Evolutionary conservation across 139 green algal genomes (phyloP), one percentile per base, ranked within the genome.

Genomic region (Tetradesmus lagerheimii): DNA sequence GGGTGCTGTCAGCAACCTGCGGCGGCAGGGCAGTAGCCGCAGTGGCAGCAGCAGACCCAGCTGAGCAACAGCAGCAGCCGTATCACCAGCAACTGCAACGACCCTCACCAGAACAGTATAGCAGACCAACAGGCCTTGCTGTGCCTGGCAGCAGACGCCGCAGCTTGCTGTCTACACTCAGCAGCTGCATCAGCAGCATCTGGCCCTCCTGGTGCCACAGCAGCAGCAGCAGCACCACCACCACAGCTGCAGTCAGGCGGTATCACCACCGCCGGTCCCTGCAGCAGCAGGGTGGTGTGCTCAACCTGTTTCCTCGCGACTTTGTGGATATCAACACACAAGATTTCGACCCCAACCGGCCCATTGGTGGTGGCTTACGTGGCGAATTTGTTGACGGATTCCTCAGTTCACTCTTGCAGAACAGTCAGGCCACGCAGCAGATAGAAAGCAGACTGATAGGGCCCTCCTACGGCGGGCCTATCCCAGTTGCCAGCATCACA

Each of bases 401-500:
- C 9, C 16, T 87, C 29, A 67, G 66, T 37, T 62, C 34, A 1
- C 34, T 78, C 16, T 31, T 87, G 57, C 57, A 71, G 23, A 39
- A 87, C 57, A 71, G 38, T 23, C 82, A 78, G 57, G 76, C 23
- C 2, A 47, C 35, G 3, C 37, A 53, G 37, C 20, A 45, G 76
- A 53, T 87, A 14, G 57, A 12, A 20, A 87, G 57, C 35, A 38
- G 23, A 23, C n/a, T 87, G 20, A 27, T 87, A 20, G 82, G 82
- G 3, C 82, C 82, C 4, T 87, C 82, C 18, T 87, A 87, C 25
- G 83, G 83, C 6, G 83, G 83, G 11, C 83, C 83, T 4, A 43
- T 88, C 11, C 64, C 62, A 20, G 39, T 41, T 3, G 41, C 83
- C 37, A 43, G 27, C 38, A 35, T 88, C 37, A 12, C 43, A 11